Percentiles rank a stretch among this genome's conserved stretches.
Conservation (phyloP, 306 rosid species). For the Delonix regia region DNA sequence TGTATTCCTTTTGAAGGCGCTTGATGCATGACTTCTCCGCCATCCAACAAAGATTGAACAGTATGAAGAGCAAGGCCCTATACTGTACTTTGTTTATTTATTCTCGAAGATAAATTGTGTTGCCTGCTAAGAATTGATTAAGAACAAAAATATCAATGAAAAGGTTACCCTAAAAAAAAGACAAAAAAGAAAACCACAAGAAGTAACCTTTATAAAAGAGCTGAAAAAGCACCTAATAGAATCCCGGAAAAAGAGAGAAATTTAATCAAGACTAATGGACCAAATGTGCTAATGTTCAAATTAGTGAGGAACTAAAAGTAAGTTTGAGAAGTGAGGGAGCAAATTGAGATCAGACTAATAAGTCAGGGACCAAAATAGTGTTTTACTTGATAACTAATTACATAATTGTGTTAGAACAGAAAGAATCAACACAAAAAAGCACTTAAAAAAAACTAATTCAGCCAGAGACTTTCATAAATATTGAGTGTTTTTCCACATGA, state of each 20-base stretch:
- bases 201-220: not conserved
- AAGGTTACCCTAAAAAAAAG: constrained; percentile 1
- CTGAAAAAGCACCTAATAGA: not conserved
- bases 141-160: constrained; percentile 27
- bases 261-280: too few species aligned
- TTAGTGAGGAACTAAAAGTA: too few species aligned
- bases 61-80: constrained; percentile 38
- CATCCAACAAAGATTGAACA: constrained; percentile 54
- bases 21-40: constrained; percentile 91
- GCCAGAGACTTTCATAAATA: not conserved
- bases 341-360: too few species aligned
- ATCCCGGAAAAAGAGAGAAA: not conserved
- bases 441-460: not conserved
- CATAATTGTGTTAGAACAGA: constrained; percentile 7
- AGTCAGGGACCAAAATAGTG: too few species aligned
- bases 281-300: too few species aligned
- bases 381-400: not conserved
- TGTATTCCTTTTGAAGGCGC: constrained; percentile 97
- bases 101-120: constrained; percentile 18
- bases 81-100: constrained; percentile 26
- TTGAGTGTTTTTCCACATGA: not conserved
- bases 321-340: too few species aligned
- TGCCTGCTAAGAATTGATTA: constrained; percentile 44
- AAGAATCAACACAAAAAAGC: constrained; percentile 1
- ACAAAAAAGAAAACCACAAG: constrained; percentile 10